Base-by-base conservation (phyloP, 2,329 filamentous ascomycete genomes). In the Neopestalotiopsis clavispora region DNA sequence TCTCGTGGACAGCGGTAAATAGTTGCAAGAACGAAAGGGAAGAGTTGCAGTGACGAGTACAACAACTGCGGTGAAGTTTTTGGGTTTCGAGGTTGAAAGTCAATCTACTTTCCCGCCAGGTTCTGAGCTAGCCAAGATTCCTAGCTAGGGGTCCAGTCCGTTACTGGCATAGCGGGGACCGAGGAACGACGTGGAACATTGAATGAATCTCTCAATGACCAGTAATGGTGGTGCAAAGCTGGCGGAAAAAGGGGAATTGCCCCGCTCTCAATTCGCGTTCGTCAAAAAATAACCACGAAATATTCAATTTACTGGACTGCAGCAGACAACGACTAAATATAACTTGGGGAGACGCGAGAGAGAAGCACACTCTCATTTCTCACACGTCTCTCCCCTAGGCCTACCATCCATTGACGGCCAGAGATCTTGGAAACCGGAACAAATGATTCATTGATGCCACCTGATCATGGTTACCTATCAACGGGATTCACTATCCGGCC, bases 161-260 rank as follows among this genome's bases (percentile, higher is more conserved):
- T 34, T 59, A 59, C 23, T 30, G 61, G 42, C 61, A 20, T 64
- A 49, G 61, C 30, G 61, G 61, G 30, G 61, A 64, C 61, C 61
- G 61, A 64, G 61, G 59, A 62, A 28, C 59, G 34, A 64, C 59
- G 13, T 34, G 20, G 23, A 28, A 28, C 23, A 28, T 56, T 56
- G 23, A 59, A 52, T 52, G 45, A 52, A 52, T 52, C 45, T 52
- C 20, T 20, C 7, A 52, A 23, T 52, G 45, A 59, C 57, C 57
- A 59, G n/a, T 59, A 38, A 38, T 10, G 10, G 6, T 38, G 34
- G 34, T 38, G 34, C 34, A 38, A 28, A 38, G 57, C 57, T 17
- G 23, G 23, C 30, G 23, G 30, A n/a, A 59, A 59, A 34, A 10
- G 57, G 57, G 57, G 23, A 30, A 30, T 34, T 34, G 57, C 57